Conservation (phyloP, 208 protist genomes). For the Acanthamoeba royreba region DNA sequence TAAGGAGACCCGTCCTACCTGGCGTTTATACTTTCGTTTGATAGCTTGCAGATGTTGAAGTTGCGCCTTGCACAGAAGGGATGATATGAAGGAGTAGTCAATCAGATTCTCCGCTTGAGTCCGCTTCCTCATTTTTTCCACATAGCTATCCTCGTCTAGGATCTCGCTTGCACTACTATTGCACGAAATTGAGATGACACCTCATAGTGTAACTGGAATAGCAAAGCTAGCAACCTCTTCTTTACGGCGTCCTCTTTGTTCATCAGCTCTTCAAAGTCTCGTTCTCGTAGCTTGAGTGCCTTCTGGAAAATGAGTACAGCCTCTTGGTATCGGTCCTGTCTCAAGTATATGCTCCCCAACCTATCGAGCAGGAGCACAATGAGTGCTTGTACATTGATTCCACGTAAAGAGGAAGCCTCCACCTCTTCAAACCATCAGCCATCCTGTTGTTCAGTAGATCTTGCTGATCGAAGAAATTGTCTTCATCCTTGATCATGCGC, state of each 20-base stretch:
- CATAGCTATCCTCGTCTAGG: too few relatives aligned
- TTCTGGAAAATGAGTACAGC: background rate
- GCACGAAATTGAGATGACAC: background rate
- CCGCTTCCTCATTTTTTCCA: too few relatives aligned
- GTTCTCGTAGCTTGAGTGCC: background rate
- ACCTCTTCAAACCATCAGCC: conserved; percentile 3
- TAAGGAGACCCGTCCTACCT: background rate
- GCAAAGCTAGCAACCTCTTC: background rate
- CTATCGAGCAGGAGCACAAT: background rate
- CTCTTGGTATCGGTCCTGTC: background rate
- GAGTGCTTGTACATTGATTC: background rate
- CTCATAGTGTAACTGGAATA: background rate
- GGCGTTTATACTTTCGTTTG: background rate
- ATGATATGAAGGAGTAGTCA: background rate
- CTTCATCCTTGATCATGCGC: background rate
- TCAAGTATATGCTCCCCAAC: conserved; percentile 8
- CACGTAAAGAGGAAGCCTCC: background rate
- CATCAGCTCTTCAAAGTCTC: background rate
- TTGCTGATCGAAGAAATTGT: background rate
- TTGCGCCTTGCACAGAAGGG: background rate
- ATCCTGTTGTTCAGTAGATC: background rate
- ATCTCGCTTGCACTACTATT: background rate
- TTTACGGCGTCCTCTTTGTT: background rate
- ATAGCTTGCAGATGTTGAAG: background rate
- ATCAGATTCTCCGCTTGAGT: conserved; percentile 1